These are phyloP conservation scores for Mycena maculata DNA, from an alignment of 768 basidiomycete species.

Conservation along the genomic window DNA sequence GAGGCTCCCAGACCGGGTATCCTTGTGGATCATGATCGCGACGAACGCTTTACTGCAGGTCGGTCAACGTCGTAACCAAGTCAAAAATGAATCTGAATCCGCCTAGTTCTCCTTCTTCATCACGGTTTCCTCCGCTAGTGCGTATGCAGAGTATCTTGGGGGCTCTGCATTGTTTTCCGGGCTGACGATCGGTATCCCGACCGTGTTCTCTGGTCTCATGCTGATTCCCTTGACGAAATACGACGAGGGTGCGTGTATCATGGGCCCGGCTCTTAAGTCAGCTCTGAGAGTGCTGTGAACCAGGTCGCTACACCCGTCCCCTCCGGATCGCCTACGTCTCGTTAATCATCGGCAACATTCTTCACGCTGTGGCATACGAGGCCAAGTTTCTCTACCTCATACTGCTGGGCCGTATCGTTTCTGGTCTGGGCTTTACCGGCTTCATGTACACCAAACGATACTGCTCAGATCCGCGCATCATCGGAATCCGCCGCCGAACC, in stretches of 20 bases:
- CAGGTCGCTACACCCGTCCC: slow-evolving; percentile 67
- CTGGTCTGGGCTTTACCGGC: slow-evolving; percentile 50
- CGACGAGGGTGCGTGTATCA: slow-evolving; percentile 60
- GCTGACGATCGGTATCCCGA: slow-evolving; percentile 75
- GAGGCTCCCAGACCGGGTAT: slow-evolving; percentile 58
- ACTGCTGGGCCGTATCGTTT: slow-evolving; percentile 58
- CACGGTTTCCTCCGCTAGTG: slow-evolving; percentile 73
- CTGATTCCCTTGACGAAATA: slow-evolving; percentile 66
- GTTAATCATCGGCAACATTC: slow-evolving; percentile 65
- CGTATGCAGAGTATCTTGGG: slow-evolving; percentile 71
- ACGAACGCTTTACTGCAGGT: slow-evolving; percentile 62
- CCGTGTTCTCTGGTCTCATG: slow-evolving; percentile 67
- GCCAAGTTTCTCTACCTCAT: slow-evolving; percentile 51
- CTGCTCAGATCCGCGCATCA: slow-evolving; percentile 56
- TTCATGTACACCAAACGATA: slow-evolving; percentile 62
- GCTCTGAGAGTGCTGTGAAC: not conserved
- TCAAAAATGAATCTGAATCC: not conserved
- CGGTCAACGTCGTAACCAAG: not conserved
- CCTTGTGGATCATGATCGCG: slow-evolving; percentile 54
- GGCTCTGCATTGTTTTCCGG: slow-evolving; percentile 80
- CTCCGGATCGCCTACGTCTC: slow-evolving; percentile 66
- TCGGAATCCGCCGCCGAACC: slow-evolving; percentile 58
- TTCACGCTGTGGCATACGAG: slow-evolving; percentile 71
- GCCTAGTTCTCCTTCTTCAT: slow-evolving; percentile 74
- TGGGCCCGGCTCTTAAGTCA: not conserved